Evolutionary conservation across 768 basidiomycete species (phyloP), one percentile per base, ranked within the genome.

Genomic region (Trametopsis cervina): DNA sequence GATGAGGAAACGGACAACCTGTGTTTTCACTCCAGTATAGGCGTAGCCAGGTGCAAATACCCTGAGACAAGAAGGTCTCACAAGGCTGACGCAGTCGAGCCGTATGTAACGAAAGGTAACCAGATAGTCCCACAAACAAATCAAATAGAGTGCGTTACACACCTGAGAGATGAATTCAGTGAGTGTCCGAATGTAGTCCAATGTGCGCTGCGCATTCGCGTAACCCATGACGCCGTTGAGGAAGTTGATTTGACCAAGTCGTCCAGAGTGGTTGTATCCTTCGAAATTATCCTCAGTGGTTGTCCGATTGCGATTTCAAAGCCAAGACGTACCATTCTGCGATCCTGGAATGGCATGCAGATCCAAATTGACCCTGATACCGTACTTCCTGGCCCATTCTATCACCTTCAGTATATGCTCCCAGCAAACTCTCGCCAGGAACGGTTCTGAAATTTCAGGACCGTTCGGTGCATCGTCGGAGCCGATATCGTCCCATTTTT

Each of bases 371-470:
- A 94, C 79, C 23, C 91, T 75, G n/a, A 94, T 55, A 1, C 91
- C 91, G 61, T 94, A 94, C 65, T 96, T 94, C 42, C 91, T 73
- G 12, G 81, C 83, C 92, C 92, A 96, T 2, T 71, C 73, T 33
- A 94, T 68, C 21, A 85, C 74, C 37, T 80, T 80, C 17, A 89
- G 66, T 64, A 89, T 79, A 66, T 92, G 82, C 76, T 75, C 80
- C 91, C 91, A 93, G 23, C 80, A 80, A 12, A 83, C 81, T 51
- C 75, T 72, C 4, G 76, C 76, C 11, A 92, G 66, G 66, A 83
- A 93, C 4, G 91, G 89, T 62, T 93, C 90, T n/a, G 50, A 54
- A 17, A 60, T 54, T 1, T 37, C 26, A 10, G 52, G 20, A 2
- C 54, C 54, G 12, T 29, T 44, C 17, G 41, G 29, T 12, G 44